These are phyloP conservation scores for Trifolium pratense DNA, from an alignment of 306 rosid genomes.

Conservation along the genomic window DNA sequence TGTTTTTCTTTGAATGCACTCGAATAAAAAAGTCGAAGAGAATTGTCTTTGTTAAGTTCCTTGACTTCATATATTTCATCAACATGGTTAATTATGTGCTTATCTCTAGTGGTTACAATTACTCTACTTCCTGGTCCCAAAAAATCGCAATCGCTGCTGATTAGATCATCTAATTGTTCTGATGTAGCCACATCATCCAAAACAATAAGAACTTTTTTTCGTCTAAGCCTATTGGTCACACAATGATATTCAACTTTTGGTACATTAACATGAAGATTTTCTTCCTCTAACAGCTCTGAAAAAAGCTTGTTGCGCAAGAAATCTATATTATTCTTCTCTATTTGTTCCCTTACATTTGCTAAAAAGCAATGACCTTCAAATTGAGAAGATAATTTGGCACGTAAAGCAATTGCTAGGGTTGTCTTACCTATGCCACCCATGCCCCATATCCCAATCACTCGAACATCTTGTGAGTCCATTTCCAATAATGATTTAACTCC, in stretches of 20 bases:
- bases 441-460: slow-evolving; percentile 10
- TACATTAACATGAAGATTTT: neutral
- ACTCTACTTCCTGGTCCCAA: slow-evolving; percentile 39
- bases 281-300: slow-evolving; percentile 1
- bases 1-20: slow-evolving; percentile 35
- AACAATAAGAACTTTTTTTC: slow-evolving; percentile 33
- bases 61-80: slow-evolving; percentile 26
- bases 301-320: slow-evolving; percentile 26
- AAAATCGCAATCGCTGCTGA: neutral
- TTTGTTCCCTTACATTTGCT: slow-evolving; percentile 14
- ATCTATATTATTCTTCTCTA: slow-evolving; percentile 12
- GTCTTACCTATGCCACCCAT: slow-evolving; percentile 8
- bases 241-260: neutral
- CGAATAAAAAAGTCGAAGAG: slow-evolving; percentile 44
- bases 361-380: slow-evolving; percentile 42
- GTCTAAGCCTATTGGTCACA: slow-evolving; percentile 11
- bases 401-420: slow-evolving; percentile 22
- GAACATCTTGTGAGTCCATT: neutral
- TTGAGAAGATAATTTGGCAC: slow-evolving; percentile 5
- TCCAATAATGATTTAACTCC: neutral
- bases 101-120: slow-evolving; percentile 40
- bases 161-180: slow-evolving; percentile 21
- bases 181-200: slow-evolving; percentile 39
- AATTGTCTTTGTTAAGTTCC: slow-evolving; percentile 29
- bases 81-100: slow-evolving; percentile 25